Base-by-base conservation (phyloP, 805 yeast genomes). In the Candida gorgasii region DNA sequence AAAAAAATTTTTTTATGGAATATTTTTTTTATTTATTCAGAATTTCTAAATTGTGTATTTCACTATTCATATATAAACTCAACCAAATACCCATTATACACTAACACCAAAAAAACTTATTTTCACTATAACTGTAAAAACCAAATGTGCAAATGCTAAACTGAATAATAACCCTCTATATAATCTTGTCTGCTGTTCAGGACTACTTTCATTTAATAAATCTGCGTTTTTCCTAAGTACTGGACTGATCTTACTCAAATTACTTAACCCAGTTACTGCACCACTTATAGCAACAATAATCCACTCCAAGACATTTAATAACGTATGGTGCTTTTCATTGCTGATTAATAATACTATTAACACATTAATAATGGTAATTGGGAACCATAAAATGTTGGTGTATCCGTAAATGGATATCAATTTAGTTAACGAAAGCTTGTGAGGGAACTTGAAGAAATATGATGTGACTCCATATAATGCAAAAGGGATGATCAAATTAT, bases 381-480 rank as follows among this genome's bases (percentile, higher is more conserved):
- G 95, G n/a, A 86, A 67, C 97, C 97, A 90, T 44, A 82, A 75
- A 4, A 84, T 65, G 54, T 85, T 86, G 14, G 96, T 77, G 64
- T 92, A 90, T 2, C 97, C 96, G 63, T 86, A 90, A 24, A 89
- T 74, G 4, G 92, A 80, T 2, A 90, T 65, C 38, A 86, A 55
- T 51, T 79, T 82, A 4, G 82, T 72, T 47, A 84, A 65, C 7
- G 82, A 73, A 14, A 81, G 60, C 26, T 64, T 61, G 8, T 70
- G 64, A 7, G 67, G 61, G 36, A 85, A 69, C 51, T 83, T 80
- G 54, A 79, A 69, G 44, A 69, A 57, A 57, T 77, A 86, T 38
- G 75, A 67, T 8, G 84, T 64, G 3, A 69, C 45, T 3, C 79
- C 50, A 65, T 80, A 84, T 27, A 82, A 67, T 1, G 67, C 58